Conservation (phyloP, 2,329 filamentous ascomycete species). For the Xylariaceae sp. region DNA sequence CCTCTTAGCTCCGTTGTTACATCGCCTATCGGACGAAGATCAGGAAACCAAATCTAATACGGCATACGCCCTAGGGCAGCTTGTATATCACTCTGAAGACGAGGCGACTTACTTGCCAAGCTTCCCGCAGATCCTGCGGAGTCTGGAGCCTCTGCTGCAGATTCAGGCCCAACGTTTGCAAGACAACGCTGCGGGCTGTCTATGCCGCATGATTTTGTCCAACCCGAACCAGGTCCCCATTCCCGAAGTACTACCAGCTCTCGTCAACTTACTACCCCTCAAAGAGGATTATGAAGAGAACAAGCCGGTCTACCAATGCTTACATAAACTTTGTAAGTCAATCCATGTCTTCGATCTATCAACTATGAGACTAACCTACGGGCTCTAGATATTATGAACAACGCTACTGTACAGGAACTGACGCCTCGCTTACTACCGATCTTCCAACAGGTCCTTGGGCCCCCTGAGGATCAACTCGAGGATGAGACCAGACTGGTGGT, state of each 20-base stretch:
- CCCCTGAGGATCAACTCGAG: slow-evolving; percentile 78
- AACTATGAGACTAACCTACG: slow-evolving; percentile 29
- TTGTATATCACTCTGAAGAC: slow-evolving; percentile 82
- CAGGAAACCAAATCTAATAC: slow-evolving; percentile 93
- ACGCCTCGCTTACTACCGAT: slow-evolving; percentile 73
- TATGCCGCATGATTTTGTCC: slow-evolving; percentile 89
- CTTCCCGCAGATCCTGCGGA: slow-evolving; percentile 79
- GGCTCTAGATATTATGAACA: slow-evolving; percentile 66
- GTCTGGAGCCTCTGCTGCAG: slow-evolving; percentile 84
- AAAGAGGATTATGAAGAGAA: slow-evolving; percentile 98
- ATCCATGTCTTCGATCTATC: neutral
- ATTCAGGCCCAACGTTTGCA: slow-evolving; percentile 80
- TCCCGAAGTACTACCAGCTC: slow-evolving; percentile 78
- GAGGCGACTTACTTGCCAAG: slow-evolving; percentile 74
- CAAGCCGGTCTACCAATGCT: slow-evolving; percentile 88
- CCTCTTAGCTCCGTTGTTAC: slow-evolving; percentile 81
- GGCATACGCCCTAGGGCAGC: slow-evolving; percentile 86
- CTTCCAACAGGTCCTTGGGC: slow-evolving; percentile 74
- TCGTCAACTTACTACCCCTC: slow-evolving; percentile 81
- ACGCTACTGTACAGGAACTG: slow-evolving; percentile 72
- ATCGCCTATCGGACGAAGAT: slow-evolving; percentile 89
- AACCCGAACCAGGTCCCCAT: slow-evolving; percentile 85
- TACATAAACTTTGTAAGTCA: slow-evolving; percentile 81
- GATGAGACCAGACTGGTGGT: slow-evolving; percentile 72
- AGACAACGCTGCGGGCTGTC: slow-evolving; percentile 92